These are phyloP conservation scores for Helicocarpus griseus DNA, from an alignment of 2,329 filamentous ascomycete species.

Conservation along the genomic window DNA sequence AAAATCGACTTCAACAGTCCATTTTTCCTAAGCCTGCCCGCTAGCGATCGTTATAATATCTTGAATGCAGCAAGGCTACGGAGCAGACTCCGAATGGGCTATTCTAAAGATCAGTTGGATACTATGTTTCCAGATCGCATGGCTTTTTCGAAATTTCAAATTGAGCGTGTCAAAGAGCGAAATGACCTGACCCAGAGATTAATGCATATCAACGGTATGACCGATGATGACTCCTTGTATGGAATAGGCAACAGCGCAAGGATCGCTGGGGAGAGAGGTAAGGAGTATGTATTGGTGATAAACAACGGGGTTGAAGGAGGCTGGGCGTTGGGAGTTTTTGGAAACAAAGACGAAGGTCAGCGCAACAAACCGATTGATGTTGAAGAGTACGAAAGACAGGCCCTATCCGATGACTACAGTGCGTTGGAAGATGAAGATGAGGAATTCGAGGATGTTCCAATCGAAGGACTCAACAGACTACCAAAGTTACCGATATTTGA, in stretches of 20 bases:
- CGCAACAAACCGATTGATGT: conserved; percentile 87
- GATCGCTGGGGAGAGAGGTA: conserved; percentile 63
- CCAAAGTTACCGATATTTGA: conserved; percentile 49
- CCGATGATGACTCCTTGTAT: conserved; percentile 61
- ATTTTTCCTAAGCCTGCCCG: conserved; percentile 85
- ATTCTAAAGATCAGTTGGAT: conserved; percentile 92
- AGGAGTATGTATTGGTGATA: conserved; percentile 92
- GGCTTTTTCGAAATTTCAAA: conserved; percentile 94
- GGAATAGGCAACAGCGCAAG: conserved; percentile 46
- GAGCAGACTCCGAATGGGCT: conserved; percentile 84
- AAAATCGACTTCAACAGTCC: conserved; percentile 97
- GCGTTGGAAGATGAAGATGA: conserved; percentile 61
- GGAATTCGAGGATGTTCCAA: conserved; percentile 86
- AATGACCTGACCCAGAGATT: conserved; percentile 90
- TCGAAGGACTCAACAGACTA: conserved; percentile 77
- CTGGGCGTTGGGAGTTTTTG: conserved; percentile 91
- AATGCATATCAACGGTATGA: conserved; percentile 92
- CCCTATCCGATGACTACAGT: conserved; percentile 48
- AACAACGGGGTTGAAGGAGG: conserved; percentile 92
- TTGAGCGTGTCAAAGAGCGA: conserved; percentile 82
- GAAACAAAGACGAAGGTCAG: conserved; percentile 67
- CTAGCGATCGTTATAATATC: conserved; percentile 92
- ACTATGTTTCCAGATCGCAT: conserved; percentile 96
- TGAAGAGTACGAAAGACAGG: conserved; percentile 50
- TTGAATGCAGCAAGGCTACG: conserved; percentile 84